Conservation (phyloP, 2,329 filamentous ascomycete species). For the Colletotrichum sp. region DNA sequence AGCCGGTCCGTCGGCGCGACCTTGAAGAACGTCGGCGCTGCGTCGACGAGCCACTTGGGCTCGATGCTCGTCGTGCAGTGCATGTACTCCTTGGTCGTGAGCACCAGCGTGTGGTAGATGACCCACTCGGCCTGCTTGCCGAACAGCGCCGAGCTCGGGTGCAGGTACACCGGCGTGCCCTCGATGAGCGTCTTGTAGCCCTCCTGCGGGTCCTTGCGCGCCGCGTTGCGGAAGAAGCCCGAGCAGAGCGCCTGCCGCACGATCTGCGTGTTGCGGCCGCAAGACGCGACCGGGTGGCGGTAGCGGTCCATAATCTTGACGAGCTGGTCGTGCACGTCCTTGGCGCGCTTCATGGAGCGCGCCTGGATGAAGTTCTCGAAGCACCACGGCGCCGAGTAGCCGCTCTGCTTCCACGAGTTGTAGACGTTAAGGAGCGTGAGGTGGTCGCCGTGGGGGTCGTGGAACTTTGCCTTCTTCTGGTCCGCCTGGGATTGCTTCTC, state of each 20-base stretch:
- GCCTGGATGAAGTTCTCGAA: constrained; percentile 98
- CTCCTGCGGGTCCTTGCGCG: constrained; percentile 93
- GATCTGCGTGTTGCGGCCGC: constrained; percentile 84
- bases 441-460: constrained; percentile 93
- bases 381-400: constrained; percentile 88
- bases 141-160: constrained; percentile 89
- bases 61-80: constrained; percentile 92
- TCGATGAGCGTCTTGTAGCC: constrained; percentile 98
- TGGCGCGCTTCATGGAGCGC: constrained; percentile 83
- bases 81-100: constrained; percentile 99
- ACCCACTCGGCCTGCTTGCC: constrained; percentile 97
- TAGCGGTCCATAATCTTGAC: constrained; percentile 94
- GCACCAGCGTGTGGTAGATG: constrained; percentile 87
- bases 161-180: constrained; percentile 92
- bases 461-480: constrained; percentile 97
- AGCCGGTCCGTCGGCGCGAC: constrained; percentile 86
- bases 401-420: constrained; percentile 91
- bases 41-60: constrained; percentile 92
- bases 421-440: constrained; percentile 95
- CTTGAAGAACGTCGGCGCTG: constrained; percentile 99
- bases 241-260: constrained; percentile 89
- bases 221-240: constrained; percentile 95
- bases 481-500: constrained; percentile 97
- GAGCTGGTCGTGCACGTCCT: constrained; percentile 91
- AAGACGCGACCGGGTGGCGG: constrained; percentile 80